A percentile compares a stretch with the other conserved stretches of the same genome.
Evolutionary conservation across 306 rosid genomes (phyloP).

Genomic region (Neltuma alba): DNA sequence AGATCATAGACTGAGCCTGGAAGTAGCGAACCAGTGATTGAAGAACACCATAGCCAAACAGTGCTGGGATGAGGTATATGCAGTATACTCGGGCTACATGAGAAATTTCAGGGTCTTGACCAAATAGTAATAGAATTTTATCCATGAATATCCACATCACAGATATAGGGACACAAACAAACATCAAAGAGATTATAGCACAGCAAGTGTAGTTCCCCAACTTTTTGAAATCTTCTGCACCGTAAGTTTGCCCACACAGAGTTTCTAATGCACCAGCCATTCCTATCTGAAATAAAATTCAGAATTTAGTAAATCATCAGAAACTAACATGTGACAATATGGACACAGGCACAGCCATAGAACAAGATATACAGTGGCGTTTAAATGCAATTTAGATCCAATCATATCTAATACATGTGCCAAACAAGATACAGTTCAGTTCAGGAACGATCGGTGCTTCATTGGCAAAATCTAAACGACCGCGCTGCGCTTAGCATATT

Average conservation of each 20-base stretch:
- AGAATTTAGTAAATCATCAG: constrained; percentile 22
- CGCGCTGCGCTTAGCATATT: background rate
- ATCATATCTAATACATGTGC: background rate
- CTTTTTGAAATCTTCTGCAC: constrained; percentile 53
- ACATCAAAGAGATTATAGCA: constrained; percentile 43
- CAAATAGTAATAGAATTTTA: constrained; percentile 43
- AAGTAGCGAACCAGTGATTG: constrained; percentile 58
- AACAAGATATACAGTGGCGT: background rate
- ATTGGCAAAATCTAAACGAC: background rate
- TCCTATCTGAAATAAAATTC: constrained; percentile 47
- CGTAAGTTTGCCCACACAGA: constrained; percentile 64
- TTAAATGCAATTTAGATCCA: background rate
- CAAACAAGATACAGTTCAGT: background rate
- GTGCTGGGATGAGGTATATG: constrained; percentile 54
- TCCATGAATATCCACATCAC: constrained; percentile 65
- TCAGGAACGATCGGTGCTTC: background rate
- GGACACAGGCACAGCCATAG: background rate
- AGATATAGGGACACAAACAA: constrained; percentile 60
- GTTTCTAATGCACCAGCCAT: constrained; percentile 76
- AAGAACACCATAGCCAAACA: constrained; percentile 56
- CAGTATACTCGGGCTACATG: constrained; percentile 45
- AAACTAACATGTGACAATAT: background rate
- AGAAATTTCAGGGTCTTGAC: constrained; percentile 62
- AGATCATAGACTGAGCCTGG: constrained; percentile 54
- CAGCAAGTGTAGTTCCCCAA: constrained; percentile 56